Evolutionary conservation across 768 basidiomycete species (phyloP), one percentile per base, ranked within the genome.

Genomic region (Psilocybe sp.): DNA sequence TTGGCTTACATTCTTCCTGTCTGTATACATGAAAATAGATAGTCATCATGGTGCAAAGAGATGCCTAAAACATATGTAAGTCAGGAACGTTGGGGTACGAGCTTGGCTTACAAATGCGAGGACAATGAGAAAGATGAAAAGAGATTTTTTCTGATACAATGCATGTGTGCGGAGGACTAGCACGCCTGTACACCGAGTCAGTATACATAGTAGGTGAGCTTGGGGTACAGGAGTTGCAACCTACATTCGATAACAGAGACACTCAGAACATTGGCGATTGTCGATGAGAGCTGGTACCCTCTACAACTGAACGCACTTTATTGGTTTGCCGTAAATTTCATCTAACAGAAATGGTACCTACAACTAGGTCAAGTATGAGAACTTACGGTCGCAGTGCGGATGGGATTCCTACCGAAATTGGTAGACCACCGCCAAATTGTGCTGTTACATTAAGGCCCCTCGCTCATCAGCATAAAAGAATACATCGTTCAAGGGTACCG

Each of bases 121-220:
- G 7, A 13, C 2, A n/a, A 41, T 37, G 11, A 55, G 47, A 18
- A 47, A 39, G 7, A 42, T 40, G 19, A 52, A 51, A 1, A 55
- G 44, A 6, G 11, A 12, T 28, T 39, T 48, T 15, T 38, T 55
- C 40, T 51, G 46, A 32, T 52, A 55, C n/a, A 55, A 15, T 3
- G 50, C 54, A 37, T 55, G 47, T 23, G 54, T 55, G n/a, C 54
- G 44, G 42, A 55, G 47, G 8, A 55, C 23, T 3, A 55, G 43
- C 4, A 52, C 50, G n/a, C 46, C 54, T 55, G 19, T 3, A 41
- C 14, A 13, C 20, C 32, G 10, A 15, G 1, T n/a, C 13, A n/a
- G 23, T 16, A 10, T 28, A 33, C 23, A 7, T 28, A 28, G 23
- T 5, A 38, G 42, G 34, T 10, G 16, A 42, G 15, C 2, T 20